Percentiles rank a stretch among this genome's conserved stretches.
Conservation (phyloP, 2,329 filamentous ascomycete species). For the Allantophomopsis cytisporea region DNA sequence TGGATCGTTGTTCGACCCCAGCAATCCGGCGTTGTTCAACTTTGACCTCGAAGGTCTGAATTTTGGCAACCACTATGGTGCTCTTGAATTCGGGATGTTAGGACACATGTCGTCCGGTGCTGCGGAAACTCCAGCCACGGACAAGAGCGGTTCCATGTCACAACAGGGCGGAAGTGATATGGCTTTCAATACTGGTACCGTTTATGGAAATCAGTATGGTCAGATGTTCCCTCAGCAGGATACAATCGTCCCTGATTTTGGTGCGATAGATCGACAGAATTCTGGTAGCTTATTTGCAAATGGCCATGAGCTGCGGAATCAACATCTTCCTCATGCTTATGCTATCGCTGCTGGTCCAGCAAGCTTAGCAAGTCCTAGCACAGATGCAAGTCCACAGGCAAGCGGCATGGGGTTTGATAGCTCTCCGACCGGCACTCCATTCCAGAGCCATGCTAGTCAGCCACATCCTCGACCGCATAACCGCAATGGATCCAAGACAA, state of each 20-base stretch:
- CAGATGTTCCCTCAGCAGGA: conserved; percentile 31
- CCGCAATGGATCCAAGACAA: conserved; percentile 14
- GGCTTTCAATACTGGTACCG: conserved; percentile 12
- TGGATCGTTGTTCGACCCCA: conserved; percentile 66
- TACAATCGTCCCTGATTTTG: conserved; percentile 36
- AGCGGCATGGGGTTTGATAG: conserved; percentile 39
- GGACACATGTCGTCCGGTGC: conserved; percentile 91
- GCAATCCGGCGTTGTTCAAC: conserved; percentile 86
- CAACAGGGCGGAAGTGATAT: conserved; percentile 29
- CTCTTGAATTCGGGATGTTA: conserved; percentile 89
- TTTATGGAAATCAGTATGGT: conserved; percentile 22
- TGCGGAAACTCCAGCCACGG: conserved; percentile 63
- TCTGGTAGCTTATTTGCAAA: conserved; percentile 20
- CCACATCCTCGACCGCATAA: conserved; percentile 3
- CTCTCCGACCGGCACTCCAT: conserved; percentile 29
- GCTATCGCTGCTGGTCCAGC: conserved; percentile 50
- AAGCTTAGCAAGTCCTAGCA: conserved; percentile 49
- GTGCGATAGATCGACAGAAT: conserved; percentile 29
- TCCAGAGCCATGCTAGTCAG: conserved; percentile 9
- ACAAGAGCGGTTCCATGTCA: conserved; percentile 30
- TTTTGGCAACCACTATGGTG: conserved; percentile 93
- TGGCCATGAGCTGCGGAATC: conserved; percentile 30
- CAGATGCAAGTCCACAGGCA: conserved; percentile 46
- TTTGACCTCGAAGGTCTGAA: conserved; percentile 90
- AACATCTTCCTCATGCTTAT: conserved; percentile 50